Evolutionary conservation across 1,139 yeast genomes (phyloP), one percentile per base, ranked within the genome.

Genomic region (Magnusiomyces suaveolens): DNA sequence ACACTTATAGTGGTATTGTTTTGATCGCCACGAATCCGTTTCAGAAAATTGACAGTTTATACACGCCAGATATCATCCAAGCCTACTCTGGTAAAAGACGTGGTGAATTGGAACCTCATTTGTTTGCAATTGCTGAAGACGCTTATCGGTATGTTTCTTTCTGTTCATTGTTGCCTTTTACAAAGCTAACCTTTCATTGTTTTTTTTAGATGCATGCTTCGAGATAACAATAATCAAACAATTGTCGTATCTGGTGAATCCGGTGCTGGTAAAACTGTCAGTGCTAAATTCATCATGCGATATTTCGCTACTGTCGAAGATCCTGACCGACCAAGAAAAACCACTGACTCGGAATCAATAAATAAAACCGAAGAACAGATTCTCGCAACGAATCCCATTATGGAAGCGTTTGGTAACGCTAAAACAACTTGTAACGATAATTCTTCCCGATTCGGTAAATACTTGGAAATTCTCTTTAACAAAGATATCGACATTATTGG

Each of bases 361-460:
- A 84, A 95, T 48, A 87, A 85, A 57, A 94, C 94, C 33, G 98
- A 92, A 72, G 85, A 87, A 67, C 96, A 87, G 72, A 94, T 92
- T 56, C 77, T 92, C 66, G 98, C 98, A 20, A 92, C 98, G 0
- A 92, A 92, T 68, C 98, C 98, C 3, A 92, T 92, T 63, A 89
- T 92, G 94, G 98, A 92, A 72, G 95, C 97, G 0, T 92, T 92
- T 70, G 98, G 98, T 77, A 92, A 92, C 69, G 97, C 98, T 16
- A 92, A 92, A 70, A 92, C 98, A 2, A 89, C 96, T 1, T 82
- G 98, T 74, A 92, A 92, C 68, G 97, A 92, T 71, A 92, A 92
- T 71, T 92, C 97, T 43, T 90, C 97, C 21, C 83, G 98, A 69
- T 92, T 92, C 68, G 98, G 98, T 67, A 92, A 92, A 70, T 92